Evolutionary conservation across 352 stramenopile species (phyloP), one percentile per base, ranked within the genome.

Genomic region (Globisporangium abappressorium): DNA sequence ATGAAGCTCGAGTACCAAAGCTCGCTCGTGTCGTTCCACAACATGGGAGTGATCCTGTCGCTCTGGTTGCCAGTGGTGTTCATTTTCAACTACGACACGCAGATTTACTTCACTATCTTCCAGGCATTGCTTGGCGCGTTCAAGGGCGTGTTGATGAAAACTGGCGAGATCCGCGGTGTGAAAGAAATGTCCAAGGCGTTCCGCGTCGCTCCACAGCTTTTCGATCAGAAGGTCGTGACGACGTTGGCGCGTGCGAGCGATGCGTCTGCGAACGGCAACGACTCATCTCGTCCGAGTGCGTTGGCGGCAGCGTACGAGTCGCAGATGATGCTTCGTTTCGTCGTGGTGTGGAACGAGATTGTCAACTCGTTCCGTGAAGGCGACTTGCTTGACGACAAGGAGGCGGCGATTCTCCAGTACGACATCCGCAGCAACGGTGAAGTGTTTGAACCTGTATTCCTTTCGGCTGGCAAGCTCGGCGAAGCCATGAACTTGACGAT

Each of bases 391-490:
- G 84, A 93, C 24, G 84, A 93, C 65, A 93, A 91, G 62, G 84
- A 93, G 61, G 84, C 84, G 1, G 84, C 84, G 8, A 91, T 93
- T 33, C 64, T 93, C 41, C 84, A 93, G 70, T 93, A 93, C 62
- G 84, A 95, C 69, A 94, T 95, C 33, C 86, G 83, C 54, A 93
- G 86, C 70, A 93, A 87, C 14, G 88, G 88, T 7, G 85, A 93
- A 68, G 88, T 95, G 30, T 94, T 93, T 54, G 88, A 95, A 64
- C 88, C 88, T 0, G 86, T 95, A 4, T 95, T 95, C 65, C 65
- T 95, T 26, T 94, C 88, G 20, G 88, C 88, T 36, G 88, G 88
- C 22, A 95, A 94, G 68, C 68, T 95, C n/a, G 82, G 75, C 4
- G 86, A 95, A 65, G 88, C 86, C 0, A 83, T 95, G 71, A 71